Evolutionary conservation across 768 basidiomycete genomes (phyloP).

Genomic region (Rhizopogon sp.): DNA sequence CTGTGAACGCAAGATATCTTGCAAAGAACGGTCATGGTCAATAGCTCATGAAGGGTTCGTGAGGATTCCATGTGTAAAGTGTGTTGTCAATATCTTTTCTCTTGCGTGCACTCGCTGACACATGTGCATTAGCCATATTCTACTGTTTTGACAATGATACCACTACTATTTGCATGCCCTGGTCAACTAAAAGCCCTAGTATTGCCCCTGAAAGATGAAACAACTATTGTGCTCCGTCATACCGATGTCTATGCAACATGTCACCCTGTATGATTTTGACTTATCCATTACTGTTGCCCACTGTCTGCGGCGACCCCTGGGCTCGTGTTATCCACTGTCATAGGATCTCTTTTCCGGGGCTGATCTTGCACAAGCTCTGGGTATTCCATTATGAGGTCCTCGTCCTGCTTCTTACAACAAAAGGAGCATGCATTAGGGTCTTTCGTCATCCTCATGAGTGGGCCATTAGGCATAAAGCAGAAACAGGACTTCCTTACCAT

Average conservation of each 20-base stretch:
- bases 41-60: not conserved
- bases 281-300: not conserved
- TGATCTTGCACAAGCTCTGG: conserved; percentile 13
- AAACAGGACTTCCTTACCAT: not conserved
- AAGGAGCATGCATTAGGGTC: conserved; percentile 11
- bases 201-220: not conserved
- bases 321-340: conserved; percentile 2
- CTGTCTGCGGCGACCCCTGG: not conserved
- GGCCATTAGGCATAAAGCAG: not conserved
- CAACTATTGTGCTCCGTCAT: not conserved
- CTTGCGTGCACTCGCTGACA: not conserved
- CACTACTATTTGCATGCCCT: too few species aligned
- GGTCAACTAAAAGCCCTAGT: not conserved
- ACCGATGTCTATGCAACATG: not conserved
- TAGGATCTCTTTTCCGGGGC: conserved; percentile 7
- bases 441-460: not conserved
- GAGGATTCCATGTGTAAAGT: not conserved
- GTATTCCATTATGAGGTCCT: not conserved
- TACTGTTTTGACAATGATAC: not conserved
- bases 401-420: conserved; percentile 8
- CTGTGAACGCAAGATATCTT: conserved; percentile 67
- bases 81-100: not conserved
- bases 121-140: not conserved
- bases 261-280: not conserved
- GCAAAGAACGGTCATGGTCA: conserved; percentile 22